phyloP scores from a whole-genome alignment of 2,329 filamentous ascomycete genomes.

The Verticillium albo-atrum region DNA sequence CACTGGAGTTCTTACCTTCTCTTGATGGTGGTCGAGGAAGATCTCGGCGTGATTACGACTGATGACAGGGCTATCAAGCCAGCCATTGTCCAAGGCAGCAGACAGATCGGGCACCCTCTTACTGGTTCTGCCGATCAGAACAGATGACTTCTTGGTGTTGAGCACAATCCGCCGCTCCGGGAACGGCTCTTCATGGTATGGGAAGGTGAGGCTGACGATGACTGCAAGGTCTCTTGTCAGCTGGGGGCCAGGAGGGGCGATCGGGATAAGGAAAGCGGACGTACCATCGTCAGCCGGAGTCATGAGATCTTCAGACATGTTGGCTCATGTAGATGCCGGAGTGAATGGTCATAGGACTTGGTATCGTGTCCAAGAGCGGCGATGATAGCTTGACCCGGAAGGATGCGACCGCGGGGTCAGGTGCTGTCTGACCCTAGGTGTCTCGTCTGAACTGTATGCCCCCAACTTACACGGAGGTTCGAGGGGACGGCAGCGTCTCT shows the following conservation, averaged over 20 bases:
- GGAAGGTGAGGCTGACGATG: not conserved
- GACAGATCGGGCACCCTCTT: constrained; percentile 27
- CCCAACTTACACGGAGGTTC: not conserved
- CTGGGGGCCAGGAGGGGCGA: not conserved
- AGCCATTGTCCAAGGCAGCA: constrained; percentile 51
- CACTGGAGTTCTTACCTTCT: not conserved
- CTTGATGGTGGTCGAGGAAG: constrained; percentile 28
- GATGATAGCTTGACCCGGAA: not conserved
- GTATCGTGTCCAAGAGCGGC: not conserved
- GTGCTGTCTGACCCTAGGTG: not conserved
- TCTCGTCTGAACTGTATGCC: not conserved
- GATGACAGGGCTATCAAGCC: constrained; percentile 69
- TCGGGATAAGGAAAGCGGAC: not conserved
- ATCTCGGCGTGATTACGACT: constrained; percentile 63
- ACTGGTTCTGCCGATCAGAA: constrained; percentile 40
- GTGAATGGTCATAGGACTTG: not conserved
- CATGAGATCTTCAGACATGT: constrained; percentile 5
- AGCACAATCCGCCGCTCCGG: constrained; percentile 21
- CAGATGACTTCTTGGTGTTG: constrained; percentile 19
- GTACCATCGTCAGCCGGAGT: constrained; percentile 6
- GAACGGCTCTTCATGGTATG: not conserved
- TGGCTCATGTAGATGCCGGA: not conserved
- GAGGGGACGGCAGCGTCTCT: not conserved
- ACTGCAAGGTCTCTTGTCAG: not conserved
- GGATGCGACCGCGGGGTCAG: not conserved